Percentiles rank a stretch among this genome's conserved stretches.
These are phyloP conservation scores for Parasitella parasitica DNA, from an alignment of 371 early-diverging fungal species.

Conservation along the genomic window DNA sequence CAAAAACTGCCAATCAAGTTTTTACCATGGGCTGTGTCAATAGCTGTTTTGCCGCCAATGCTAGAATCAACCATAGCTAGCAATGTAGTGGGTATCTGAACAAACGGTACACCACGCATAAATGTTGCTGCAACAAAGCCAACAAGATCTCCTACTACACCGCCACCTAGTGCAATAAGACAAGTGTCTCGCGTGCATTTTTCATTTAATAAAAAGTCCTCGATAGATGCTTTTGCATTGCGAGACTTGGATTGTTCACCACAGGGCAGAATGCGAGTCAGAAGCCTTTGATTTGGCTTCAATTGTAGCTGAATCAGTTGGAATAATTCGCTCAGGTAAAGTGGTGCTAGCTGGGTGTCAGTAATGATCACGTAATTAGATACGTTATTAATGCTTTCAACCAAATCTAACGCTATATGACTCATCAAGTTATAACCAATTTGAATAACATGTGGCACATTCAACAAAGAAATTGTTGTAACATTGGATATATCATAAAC, in stretches of 20 bases:
- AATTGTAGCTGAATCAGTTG: slow-evolving; percentile 4
- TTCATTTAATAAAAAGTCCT: slow-evolving; percentile 81
- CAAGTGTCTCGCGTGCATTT: slow-evolving; percentile 90
- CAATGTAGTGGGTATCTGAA: slow-evolving; percentile 94
- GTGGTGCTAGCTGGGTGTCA: slow-evolving; percentile 74
- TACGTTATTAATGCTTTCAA: slow-evolving; percentile 49
- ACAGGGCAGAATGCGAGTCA: slow-evolving; percentile 74
- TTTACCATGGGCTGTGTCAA: slow-evolving; percentile 91
- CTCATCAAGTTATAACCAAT: slow-evolving; percentile 76
- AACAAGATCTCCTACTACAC: slow-evolving; percentile 92
- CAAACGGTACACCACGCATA: slow-evolving; percentile 90
- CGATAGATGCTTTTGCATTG: slow-evolving; percentile 73
- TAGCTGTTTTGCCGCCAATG: slow-evolving; percentile 94
- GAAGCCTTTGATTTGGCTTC: slow-evolving; percentile 47
- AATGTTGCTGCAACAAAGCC: slow-evolving; percentile 95
- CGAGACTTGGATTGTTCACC: slow-evolving; percentile 88
- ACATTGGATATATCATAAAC: background rate
- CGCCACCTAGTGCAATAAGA: slow-evolving; percentile 91
- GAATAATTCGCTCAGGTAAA: slow-evolving; percentile 45
- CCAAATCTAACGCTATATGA: slow-evolving; percentile 68
- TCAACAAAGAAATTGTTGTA: slow-evolving; percentile 21
- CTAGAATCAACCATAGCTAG: slow-evolving; percentile 96
- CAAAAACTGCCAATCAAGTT: slow-evolving; percentile 96
- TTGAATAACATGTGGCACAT: slow-evolving; percentile 26
- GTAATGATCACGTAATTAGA: slow-evolving; percentile 84